Percentiles rank a stretch among this genome's conserved stretches.
These are phyloP conservation scores for Myriangium duriaei DNA, from an alignment of 2,329 filamentous ascomycete genomes.

Conservation along the genomic window DNA sequence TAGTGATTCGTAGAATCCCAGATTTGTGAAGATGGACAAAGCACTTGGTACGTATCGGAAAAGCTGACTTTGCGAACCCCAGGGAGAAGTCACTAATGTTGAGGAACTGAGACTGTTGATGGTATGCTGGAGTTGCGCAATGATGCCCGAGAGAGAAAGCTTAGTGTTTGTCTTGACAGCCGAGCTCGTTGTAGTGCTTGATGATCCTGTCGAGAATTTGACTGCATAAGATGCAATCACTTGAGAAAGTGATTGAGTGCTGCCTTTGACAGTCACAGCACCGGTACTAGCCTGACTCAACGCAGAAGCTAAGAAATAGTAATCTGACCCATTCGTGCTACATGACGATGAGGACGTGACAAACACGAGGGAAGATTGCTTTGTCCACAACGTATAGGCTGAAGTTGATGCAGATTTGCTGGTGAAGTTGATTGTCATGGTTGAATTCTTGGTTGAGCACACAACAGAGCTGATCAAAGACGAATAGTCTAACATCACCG, in stretches of 20 bases:
- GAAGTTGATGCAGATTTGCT: not conserved
- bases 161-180: not conserved
- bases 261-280: not conserved
- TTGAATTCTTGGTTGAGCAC: not conserved
- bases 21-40: not conserved
- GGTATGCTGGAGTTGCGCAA: not conserved
- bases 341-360: not conserved
- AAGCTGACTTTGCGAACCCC: not conserved
- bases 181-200: not conserved
- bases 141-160: not conserved
- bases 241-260: not conserved
- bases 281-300: not conserved
- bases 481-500: slow-evolving; percentile 1
- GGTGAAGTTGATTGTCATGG: slow-evolving; percentile 1
- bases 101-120: not conserved
- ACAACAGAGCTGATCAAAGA: not conserved
- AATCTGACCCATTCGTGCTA: not conserved
- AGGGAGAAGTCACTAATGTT: not conserved
- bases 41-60: not conserved
- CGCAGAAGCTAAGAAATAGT: not conserved
- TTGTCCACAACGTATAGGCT: not conserved
- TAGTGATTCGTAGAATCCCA: not conserved
- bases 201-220: not conserved
- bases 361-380: not conserved
- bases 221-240: not conserved